Conservation (phyloP, 108 stramenopile genomes). For the Thalassiosira profunda region DNA sequence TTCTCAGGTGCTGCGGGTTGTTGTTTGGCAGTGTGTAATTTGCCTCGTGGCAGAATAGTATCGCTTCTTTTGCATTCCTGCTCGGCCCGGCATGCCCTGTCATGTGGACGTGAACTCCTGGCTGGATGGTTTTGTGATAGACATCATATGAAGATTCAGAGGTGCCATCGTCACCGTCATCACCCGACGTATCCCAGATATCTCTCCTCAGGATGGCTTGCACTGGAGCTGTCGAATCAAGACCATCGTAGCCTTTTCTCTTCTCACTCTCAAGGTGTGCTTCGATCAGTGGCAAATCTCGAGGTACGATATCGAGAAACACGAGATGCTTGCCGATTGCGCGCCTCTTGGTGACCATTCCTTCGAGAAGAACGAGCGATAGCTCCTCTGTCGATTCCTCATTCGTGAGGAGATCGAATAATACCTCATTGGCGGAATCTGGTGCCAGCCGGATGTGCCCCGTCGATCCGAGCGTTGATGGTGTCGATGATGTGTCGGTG, state of each 20-base stretch:
- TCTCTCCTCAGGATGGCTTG: conserved; percentile 40
- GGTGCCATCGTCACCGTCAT: not conserved
- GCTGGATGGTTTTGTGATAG: conserved; percentile 44
- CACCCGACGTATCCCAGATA: conserved; percentile 5
- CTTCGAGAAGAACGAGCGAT: conserved; percentile 19
- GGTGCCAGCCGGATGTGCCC: conserved; percentile 2
- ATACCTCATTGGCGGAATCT: conserved; percentile 15
- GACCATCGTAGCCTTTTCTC: conserved; percentile 4
- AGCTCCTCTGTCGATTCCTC: not conserved
- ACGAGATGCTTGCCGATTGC: conserved; percentile 23
- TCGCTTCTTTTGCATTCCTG: conserved; percentile 17
- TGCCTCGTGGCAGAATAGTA: conserved; percentile 18
- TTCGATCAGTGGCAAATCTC: conserved; percentile 9
- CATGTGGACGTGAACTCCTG: conserved; percentile 25
- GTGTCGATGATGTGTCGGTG: not conserved
- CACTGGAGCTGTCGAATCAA: conserved; percentile 25
- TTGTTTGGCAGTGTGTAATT: conserved; percentile 24
- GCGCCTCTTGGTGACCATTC: conserved; percentile 21
- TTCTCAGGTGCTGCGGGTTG: conserved; percentile 47
- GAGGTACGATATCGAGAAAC: conserved; percentile 21
- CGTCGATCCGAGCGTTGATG: too few relatives aligned
- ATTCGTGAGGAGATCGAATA: conserved; percentile 8
- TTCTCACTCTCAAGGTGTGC: not conserved
- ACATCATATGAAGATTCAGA: conserved; percentile 17
- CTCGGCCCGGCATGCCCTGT: conserved; percentile 35